Percentiles rank a stretch among this genome's conserved stretches.
These are phyloP conservation scores for Wickerhamomyces sp. DNA, from an alignment of 1,139 yeast species.

Conservation along the genomic window DNA sequence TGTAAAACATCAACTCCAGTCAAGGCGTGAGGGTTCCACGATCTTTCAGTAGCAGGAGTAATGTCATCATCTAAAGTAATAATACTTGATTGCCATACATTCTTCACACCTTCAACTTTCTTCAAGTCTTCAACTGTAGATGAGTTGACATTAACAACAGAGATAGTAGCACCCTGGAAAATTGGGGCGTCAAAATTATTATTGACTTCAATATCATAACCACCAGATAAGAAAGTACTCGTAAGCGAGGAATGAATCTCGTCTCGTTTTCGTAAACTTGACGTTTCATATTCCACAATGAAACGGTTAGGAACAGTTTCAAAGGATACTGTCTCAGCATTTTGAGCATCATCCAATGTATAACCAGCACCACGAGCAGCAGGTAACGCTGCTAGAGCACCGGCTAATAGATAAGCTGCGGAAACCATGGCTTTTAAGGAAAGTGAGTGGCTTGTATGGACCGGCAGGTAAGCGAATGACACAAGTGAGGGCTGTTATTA, in stretches of 20 bases:
- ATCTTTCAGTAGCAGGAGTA: conserved; percentile 19
- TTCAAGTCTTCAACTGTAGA: conserved; percentile 7
- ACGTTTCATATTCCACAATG: conserved; percentile 7
- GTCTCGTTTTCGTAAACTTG: neutral
- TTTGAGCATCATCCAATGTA: neutral
- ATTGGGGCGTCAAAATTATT: conserved; percentile 5
- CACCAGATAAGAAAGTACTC: neutral
- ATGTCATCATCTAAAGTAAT: neutral
- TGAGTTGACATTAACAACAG: conserved; percentile 2
- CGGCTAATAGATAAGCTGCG: neutral
- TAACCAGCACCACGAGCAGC: neutral
- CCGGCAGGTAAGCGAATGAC: neutral
- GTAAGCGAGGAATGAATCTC: neutral
- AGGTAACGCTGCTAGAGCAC: neutral
- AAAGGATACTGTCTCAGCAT: neutral
- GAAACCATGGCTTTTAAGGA: neutral
- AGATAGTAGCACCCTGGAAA: conserved; percentile 10
- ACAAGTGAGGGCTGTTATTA: too few relatives aligned
- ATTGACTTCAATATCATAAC: conserved; percentile 4
- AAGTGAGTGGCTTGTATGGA: neutral
- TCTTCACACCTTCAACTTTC: conserved; percentile 4
- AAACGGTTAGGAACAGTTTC: conserved; percentile 8
- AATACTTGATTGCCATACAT: conserved; percentile 13
- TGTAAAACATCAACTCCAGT: conserved; percentile 15
- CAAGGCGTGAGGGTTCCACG: conserved; percentile 33